Base-by-base conservation (phyloP, 2,329 filamentous ascomycete species). In the Alternaria sp. region DNA sequence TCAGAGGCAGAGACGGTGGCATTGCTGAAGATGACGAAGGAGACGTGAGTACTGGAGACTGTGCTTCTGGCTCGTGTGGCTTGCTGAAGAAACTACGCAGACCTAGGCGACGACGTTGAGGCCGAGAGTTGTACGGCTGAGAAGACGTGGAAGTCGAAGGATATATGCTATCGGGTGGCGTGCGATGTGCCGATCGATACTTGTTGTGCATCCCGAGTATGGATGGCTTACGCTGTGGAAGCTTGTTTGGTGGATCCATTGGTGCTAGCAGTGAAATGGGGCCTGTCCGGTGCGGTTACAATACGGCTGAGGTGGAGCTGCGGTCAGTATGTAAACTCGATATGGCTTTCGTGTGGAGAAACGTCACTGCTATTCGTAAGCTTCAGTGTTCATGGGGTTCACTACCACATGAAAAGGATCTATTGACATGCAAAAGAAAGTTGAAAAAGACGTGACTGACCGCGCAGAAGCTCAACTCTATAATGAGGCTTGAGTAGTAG, bases 21-120 rank as follows among this genome's bases (percentile, higher is more conserved):
- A 28, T n/a, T 12, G 26, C 9, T 0, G 34, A 30, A 26, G 34
- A 28, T 20, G 39, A 54, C 14, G 65, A 58, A 3, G 51, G 36
- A 16, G 57, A 46, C 5, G 36, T 56, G 18, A 56, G n/a, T 43
- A 57, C 57, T 30, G 47, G 34, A 12, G 36, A 51, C 3, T 53
- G 44, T 43, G 28, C 55, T 12, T 42, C 54, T n/a, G 28, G 28
- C n/a, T 43, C 18, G 34, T 34, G 61, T 2, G 43, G 24, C 6
- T 30, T 48, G 7, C 44, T 18, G 24, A 62, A 54, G 12, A 64
- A 18, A 4, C 18, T 44, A 30, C 51, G 44, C 4, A 61, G 24
- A 16, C 57, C 41, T 16, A 32, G 49, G 12, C 30, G 49, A 12
- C 44, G 51, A 18, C 24, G 34, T 32, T 16, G 38, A 11, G 26